Evolutionary conservation across 2,329 filamentous ascomycete genomes (phyloP), one percentile per base, ranked within the genome.

Genomic region (Botryotinia calthae): DNA sequence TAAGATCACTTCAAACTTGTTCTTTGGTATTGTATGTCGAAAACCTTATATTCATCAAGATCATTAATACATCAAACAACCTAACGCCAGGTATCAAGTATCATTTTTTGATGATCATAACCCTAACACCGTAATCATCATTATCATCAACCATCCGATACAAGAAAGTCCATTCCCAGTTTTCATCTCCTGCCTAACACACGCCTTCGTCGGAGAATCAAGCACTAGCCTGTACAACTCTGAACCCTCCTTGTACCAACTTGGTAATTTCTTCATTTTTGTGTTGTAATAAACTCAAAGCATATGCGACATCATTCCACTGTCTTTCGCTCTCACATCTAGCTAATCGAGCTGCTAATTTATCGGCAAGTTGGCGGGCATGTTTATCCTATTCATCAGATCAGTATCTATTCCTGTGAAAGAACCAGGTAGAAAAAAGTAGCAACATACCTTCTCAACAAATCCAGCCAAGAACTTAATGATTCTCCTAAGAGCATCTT

Each of bases 261-360:
- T 94, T 96, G 73, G 88, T 86, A 73, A 97, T 97, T 63, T 97
- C 93, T 80, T 97, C 93, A 78, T 95, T 95, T 85, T 96, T 97
- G 82, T 99, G 96, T 79, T 94, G 95, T 72, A 99, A 84, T 74
- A 98, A 83, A 4, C 94, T 94, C 74, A 99, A 84, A 4, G 95
- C 95, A 84, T 94, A 99, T 0, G 95, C 93, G 61, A 98, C 95
- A 83, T 99, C 96, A 80, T 95, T 97, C 96, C 96, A 99, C 81
- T 98, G 95, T 76, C 95, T 87, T 84, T 99, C 95, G 65, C 88
- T 97, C 81, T 98, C 95, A 79, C 95, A 98, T 64, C 95, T 88
- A 1, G 88, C 86, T 62, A 99, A 86, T 76, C 96, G 88, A 8
- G 95, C 94, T 1, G 96, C 95, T 74, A 99, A 86, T 83, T 99